phyloP scores from a whole-genome alignment of 1,284 basidiomycete species.

The Rhodofomes roseus region DNA sequence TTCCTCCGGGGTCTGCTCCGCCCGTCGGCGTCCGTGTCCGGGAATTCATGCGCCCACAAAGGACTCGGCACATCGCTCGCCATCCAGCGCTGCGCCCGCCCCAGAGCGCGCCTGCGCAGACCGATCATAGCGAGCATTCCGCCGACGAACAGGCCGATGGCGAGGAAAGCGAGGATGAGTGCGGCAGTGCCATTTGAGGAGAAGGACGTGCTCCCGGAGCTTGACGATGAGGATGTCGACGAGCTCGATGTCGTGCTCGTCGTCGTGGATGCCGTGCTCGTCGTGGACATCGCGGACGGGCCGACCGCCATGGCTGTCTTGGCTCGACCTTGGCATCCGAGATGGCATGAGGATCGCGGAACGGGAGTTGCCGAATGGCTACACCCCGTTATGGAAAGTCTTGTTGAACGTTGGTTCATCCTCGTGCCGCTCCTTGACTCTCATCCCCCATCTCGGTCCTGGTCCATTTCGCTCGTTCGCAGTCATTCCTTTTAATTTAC shows the following conservation, averaged over 20 bases:
- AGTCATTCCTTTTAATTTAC: neutral
- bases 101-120: conserved; percentile 18
- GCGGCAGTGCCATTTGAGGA: conserved; percentile 20
- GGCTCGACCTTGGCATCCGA: neutral
- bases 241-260: neutral
- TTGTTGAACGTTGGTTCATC: neutral
- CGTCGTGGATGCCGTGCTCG: neutral
- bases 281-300: conserved; percentile 1
- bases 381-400: neutral
- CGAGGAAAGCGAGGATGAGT: conserved; percentile 27
- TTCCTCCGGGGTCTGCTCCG: neutral
- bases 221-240: conserved; percentile 1
- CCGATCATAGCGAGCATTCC: conserved; percentile 24
- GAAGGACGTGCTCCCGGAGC: conserved; percentile 11
- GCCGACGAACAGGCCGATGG: conserved; percentile 24
- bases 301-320: neutral
- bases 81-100: conserved; percentile 7
- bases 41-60: neutral
- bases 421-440: neutral
- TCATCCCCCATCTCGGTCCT: neutral
- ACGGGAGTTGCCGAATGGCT: neutral
- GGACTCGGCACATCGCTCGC: conserved; percentile 3
- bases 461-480: neutral
- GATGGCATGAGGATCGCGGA: neutral
- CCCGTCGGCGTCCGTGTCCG: conserved; percentile 2